A percentile compares a stretch with the other conserved stretches of the same genome.
phyloP scores from a whole-genome alignment of 345 rosid species.

The Heritiera fomes region DNA sequence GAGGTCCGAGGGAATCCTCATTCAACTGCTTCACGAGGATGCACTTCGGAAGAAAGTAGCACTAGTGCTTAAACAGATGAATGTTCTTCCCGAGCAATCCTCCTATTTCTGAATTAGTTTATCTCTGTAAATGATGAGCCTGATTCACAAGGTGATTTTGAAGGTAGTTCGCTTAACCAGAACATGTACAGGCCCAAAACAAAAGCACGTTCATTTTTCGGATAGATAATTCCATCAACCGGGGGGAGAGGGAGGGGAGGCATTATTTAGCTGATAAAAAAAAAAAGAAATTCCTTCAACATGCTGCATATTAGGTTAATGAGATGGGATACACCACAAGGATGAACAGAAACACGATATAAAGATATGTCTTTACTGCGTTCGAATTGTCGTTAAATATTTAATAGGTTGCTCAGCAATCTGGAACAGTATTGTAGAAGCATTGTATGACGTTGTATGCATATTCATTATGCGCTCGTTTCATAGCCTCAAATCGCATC shows the following conservation, averaged over 20 bases:
- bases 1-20: slow-evolving; percentile 48
- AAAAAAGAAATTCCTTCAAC: background rate
- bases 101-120: slow-evolving; percentile 47
- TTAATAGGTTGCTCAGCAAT: background rate
- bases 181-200: background rate
- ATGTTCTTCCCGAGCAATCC: slow-evolving; percentile 51
- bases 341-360: background rate
- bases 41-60: slow-evolving; percentile 47
- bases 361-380: background rate
- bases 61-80: slow-evolving; percentile 47
- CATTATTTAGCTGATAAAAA: too few relatives aligned
- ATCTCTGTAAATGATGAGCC: background rate
- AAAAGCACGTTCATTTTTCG: background rate
- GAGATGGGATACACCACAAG: background rate
- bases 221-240: background rate
- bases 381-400: background rate
- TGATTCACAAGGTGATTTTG: slow-evolving; percentile 8
- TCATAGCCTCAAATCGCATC: too few relatives aligned
- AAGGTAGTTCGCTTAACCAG: background rate
- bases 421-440: background rate
- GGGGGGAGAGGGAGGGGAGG: background rate
- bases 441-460: background rate
- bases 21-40: slow-evolving; percentile 47
- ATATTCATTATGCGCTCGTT: too few relatives aligned
- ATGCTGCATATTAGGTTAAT: background rate